Percentiles rank a stretch among this genome's conserved stretches.
These are phyloP conservation scores for Coemansia guatemalensis DNA, from an alignment of 192 early-diverging fungal genomes.

Conservation along the genomic window DNA sequence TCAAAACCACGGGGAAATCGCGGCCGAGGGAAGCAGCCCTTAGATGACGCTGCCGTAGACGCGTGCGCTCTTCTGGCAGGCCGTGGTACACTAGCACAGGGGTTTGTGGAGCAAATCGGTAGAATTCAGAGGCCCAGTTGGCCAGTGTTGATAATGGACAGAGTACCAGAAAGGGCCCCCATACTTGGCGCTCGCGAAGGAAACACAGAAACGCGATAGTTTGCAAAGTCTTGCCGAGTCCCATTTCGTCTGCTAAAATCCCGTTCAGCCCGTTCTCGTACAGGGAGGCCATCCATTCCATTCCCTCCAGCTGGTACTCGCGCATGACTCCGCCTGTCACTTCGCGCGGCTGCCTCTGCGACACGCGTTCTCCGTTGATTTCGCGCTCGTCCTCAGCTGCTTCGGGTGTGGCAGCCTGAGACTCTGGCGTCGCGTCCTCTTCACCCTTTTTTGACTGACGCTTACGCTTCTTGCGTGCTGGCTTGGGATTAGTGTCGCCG, in stretches of 20 bases:
- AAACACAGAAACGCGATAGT: constrained; percentile 88
- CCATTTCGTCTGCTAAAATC: constrained; percentile 96
- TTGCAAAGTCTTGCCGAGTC: constrained; percentile 92
- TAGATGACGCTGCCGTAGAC: constrained; percentile 51
- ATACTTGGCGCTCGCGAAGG: constrained; percentile 72
- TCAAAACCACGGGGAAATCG: constrained; percentile 82
- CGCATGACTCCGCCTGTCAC: constrained; percentile 84
- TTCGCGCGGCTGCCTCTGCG: constrained; percentile 73
- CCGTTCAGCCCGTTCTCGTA: constrained; percentile 97
- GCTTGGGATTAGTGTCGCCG: too few species aligned
- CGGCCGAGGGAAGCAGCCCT: constrained; percentile 34
- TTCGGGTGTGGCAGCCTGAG: neutral
- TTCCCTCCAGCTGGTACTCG: constrained; percentile 92
- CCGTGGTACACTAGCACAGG: constrained; percentile 89
- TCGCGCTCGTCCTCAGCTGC: constrained; percentile 12
- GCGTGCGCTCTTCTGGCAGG: constrained; percentile 62
- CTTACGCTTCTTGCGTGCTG: neutral
- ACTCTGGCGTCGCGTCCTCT: neutral
- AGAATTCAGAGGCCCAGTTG: constrained; percentile 93
- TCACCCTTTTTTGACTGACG: neutral
- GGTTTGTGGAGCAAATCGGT: constrained; percentile 77
- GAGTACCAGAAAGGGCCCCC: constrained; percentile 88
- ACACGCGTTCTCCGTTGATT: constrained; percentile 50
- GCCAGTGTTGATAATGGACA: constrained; percentile 86
- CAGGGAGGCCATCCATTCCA: constrained; percentile 93